Base-by-base conservation (phyloP, 2,329 filamentous ascomycete genomes). In the Cadophora luteo-olivacea region DNA sequence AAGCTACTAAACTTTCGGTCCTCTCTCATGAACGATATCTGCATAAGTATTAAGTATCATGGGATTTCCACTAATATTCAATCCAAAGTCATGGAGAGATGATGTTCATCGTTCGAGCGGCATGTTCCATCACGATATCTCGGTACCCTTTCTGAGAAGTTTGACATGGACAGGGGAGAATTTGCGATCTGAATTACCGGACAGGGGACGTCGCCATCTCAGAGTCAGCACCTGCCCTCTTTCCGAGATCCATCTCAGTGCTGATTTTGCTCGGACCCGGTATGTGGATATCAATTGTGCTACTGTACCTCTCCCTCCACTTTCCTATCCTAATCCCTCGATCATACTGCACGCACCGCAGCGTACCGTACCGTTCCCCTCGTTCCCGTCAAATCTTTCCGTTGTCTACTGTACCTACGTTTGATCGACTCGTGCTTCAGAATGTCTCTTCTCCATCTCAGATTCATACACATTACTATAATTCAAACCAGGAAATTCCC, bases 131-230 rank as follows among this genome's bases (percentile, higher is more conserved):
- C 8, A 14, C 7, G 8, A 24, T 12, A n/a, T 41, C n/a, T 41
- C 55, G 55, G 55, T 6, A 11, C 11, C 8, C 19, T n/a, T 41
- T 38, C 55, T 33, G 55, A 58, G 3, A 19, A 12, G 14, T 58
- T n/a, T 16, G 14, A 45, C 41, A 45, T 45, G 41, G 22, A 38
- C 55, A 38, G 33, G 55, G 55, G 32, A 58, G 9, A 14, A 38
- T 0, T 32, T 41, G 19, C 33, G 33, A 38, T 58, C 33, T 24
- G 33, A 36, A 33, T 4, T 22, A 57, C 29, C 55, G n/a, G n/a
- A 24, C n/a, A 38, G 55, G 32, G 55, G 32, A 19, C 19, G 55
- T 58, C 55, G 33, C 55, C 33, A 58, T 38, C 51, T 54, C 22
- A 54, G 51, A 29, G 16, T 54, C 51, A 22, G 24, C 51, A 25